phyloP scores from a whole-genome alignment of 352 stramenopile species.

The Lagenidium giganteum region DNA sequence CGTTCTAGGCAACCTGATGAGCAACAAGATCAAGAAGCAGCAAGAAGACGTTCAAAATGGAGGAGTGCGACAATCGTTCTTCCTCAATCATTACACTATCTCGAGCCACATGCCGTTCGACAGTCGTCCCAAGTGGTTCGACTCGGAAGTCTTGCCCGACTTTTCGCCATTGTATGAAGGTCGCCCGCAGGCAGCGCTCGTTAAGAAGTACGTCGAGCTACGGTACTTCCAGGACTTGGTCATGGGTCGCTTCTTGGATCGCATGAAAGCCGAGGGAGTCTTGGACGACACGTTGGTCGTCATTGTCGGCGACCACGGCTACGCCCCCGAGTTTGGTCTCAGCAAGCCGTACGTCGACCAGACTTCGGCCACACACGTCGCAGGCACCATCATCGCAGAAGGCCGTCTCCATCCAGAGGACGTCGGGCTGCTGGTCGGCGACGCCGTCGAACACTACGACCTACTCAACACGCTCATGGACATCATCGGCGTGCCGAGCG shows the following conservation, averaged over 20 bases:
- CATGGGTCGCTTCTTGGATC: slow-evolving; percentile 47
- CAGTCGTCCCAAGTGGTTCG: slow-evolving; percentile 26
- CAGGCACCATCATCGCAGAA: slow-evolving; percentile 12
- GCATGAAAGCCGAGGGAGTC: slow-evolving; percentile 29
- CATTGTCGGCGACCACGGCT: slow-evolving; percentile 44
- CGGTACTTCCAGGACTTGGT: slow-evolving; percentile 44
- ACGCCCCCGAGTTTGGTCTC: slow-evolving; percentile 30
- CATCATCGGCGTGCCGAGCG: slow-evolving; percentile 13
- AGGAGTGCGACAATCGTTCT: slow-evolving; percentile 25
- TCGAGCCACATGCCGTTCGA: slow-evolving; percentile 30
- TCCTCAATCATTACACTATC: slow-evolving; percentile 40
- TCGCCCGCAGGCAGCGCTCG: slow-evolving; percentile 14
- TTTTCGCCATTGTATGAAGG: slow-evolving; percentile 16
- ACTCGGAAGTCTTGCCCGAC: slow-evolving; percentile 16
- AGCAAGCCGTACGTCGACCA: slow-evolving; percentile 14
- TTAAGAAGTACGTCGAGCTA: slow-evolving; percentile 36
- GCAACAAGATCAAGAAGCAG: slow-evolving; percentile 29
- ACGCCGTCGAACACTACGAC: slow-evolving; percentile 14
- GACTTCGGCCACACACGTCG: slow-evolving; percentile 21
- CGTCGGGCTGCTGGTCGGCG: slow-evolving; percentile 7
- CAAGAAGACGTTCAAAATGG: slow-evolving; percentile 18
- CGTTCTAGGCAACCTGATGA: slow-evolving; percentile 31
- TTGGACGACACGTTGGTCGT: slow-evolving; percentile 53
- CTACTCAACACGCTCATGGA: slow-evolving; percentile 18
- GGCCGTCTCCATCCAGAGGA: slow-evolving; percentile 10